Evolutionary conservation across 2,329 filamentous ascomycete species (phyloP), one percentile per base, ranked within the genome.

Genomic region (Cordyceps sp.): DNA sequence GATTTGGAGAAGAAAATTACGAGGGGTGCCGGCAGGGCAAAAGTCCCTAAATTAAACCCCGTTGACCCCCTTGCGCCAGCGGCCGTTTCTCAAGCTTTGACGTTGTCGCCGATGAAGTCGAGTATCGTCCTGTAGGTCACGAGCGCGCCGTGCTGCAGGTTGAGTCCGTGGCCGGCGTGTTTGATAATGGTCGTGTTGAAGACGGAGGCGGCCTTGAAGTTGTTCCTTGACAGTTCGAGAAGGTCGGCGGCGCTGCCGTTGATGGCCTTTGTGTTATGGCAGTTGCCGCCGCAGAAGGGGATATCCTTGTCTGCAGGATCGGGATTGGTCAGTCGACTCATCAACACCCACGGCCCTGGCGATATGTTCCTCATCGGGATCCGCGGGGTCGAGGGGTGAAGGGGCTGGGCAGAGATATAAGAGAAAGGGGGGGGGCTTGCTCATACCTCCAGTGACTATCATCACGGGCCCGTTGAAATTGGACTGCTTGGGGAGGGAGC

Each of bases 231-330:
- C 16, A 47, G 45, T 10, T 55, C 61, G 2, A 65, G 61, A 27
- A 71, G 39, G 19, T 53, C 42, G 5, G 44, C 58, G 19, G 54
- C 59, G 1, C 49, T 41, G 33, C 51, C 40, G 6, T 50, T 42
- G 2, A 57, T 47, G 26, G 48, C 40, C 12, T 51, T 54, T 0
- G 61, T 66, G 15, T 49, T 54, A 4, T 55, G 44, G 51, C 72
- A 78, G 47, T 77, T 64, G 18, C 70, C 68, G 4, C 72, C 73
- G 36, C 74, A 78, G 48, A 71, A 78, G 6, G 66, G 62, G 10
- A 65, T 36, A 30, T 73, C 64, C 10, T 48, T 47, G 15, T 59
- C 59, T 62, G 24, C 10, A 20, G 29, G 3, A 10, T n/a, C 7
- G 10, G 17, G 4, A 20, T 20, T 4, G 20, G 12, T 14, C 13